Conservation (phyloP, 306 rosid species). For the Castanea mollissima region DNA sequence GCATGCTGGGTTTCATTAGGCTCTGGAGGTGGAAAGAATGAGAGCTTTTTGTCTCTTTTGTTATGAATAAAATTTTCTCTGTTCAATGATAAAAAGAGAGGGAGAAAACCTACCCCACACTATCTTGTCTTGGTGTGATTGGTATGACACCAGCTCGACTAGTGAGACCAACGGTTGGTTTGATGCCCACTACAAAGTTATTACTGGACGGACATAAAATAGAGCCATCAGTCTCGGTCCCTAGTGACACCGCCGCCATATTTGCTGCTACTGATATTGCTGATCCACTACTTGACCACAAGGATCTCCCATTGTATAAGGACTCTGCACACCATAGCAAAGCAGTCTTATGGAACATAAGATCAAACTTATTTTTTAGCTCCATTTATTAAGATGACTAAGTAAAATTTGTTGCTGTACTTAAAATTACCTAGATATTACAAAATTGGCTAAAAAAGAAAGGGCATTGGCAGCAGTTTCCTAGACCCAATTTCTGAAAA, state of each 20-base stretch:
- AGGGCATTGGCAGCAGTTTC: not conserved
- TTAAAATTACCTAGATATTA: not conserved
- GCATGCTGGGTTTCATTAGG: no score
- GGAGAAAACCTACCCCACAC: slow-evolving; percentile 35
- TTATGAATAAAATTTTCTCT: no score
- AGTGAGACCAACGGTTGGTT: slow-evolving; percentile 52
- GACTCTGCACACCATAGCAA: slow-evolving; percentile 26
- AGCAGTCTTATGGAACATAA: not conserved
- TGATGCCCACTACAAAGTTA: slow-evolving; percentile 53
- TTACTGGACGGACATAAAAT: slow-evolving; percentile 40
- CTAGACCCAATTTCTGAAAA: no score
- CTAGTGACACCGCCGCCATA: slow-evolving; percentile 41
- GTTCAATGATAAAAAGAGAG: no score
- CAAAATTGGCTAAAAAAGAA: not conserved
- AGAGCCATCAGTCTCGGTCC: slow-evolving; percentile 50
- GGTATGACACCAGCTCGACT: slow-evolving; percentile 49
- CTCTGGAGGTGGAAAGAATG: no score
- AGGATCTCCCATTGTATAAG: slow-evolving; percentile 32
- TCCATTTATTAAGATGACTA: not conserved
- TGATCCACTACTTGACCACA: slow-evolving; percentile 59
- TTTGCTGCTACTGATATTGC: slow-evolving; percentile 54
- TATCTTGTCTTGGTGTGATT: slow-evolving; percentile 39
- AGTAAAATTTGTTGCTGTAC: not conserved
- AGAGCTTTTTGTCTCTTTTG: no score
- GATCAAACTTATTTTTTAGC: not conserved